Conservation (phyloP, 2,329 filamentous ascomycete species). For the Arthrobotrys iridis region DNA sequence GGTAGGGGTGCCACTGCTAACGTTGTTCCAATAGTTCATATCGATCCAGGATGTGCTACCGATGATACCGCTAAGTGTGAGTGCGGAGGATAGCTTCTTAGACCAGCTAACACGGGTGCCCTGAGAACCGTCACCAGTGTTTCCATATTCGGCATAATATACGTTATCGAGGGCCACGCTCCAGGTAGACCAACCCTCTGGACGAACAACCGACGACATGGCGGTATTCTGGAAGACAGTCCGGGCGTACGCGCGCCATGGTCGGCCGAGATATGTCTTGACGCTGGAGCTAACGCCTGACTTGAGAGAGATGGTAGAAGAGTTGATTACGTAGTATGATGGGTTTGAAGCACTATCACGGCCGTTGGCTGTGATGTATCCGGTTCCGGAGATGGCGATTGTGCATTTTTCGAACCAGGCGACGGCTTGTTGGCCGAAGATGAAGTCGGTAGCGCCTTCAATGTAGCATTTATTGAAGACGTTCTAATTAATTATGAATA, state of each 20-base stretch:
- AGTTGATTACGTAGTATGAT: constrained; percentile 69
- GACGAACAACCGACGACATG: constrained; percentile 69
- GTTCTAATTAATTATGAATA: too few relatives aligned
- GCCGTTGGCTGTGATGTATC: constrained; percentile 66
- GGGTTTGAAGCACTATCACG: constrained; percentile 61
- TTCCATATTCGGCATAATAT: constrained; percentile 69
- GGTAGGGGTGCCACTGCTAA: constrained; percentile 18
- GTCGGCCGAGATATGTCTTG: constrained; percentile 67
- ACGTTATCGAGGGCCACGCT: constrained; percentile 66
- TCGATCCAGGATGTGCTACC: constrained; percentile 51
- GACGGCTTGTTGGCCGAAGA: constrained; percentile 68
- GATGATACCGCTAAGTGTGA: constrained; percentile 39
- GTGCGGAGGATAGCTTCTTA: constrained; percentile 27
- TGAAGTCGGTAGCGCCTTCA: constrained; percentile 70
- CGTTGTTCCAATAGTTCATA: constrained; percentile 52
- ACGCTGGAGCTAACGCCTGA: constrained; percentile 59
- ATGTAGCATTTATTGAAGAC: constrained; percentile 69
- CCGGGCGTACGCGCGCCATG: constrained; percentile 67
- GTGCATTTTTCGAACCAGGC: constrained; percentile 67
- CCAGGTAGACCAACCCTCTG: constrained; percentile 71
- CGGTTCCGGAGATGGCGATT: constrained; percentile 64
- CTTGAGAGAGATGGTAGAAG: constrained; percentile 64
- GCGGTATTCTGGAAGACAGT: constrained; percentile 67
- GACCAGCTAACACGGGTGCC: constrained; percentile 65
- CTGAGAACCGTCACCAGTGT: constrained; percentile 68